Evolutionary conservation across 768 basidiomycete species (phyloP).

Genomic region (Xerocomellus chrysenteron): DNA sequence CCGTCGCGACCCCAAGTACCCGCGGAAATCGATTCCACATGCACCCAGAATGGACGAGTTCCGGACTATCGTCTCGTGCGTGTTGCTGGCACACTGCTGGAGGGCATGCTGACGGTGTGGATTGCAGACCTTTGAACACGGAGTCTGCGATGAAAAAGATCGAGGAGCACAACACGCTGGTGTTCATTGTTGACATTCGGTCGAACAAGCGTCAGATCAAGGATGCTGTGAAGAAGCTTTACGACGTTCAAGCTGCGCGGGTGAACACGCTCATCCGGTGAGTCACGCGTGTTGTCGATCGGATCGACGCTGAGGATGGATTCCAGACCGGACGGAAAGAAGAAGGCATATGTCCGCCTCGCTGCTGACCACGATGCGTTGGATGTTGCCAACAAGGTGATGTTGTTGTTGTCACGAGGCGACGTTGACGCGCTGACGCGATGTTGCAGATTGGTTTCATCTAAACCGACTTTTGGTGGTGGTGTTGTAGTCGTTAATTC

Average conservation of each 20-base stretch:
- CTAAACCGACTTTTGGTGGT: conserved; percentile 39
- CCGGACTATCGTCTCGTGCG: conserved; percentile 88
- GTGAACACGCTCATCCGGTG: conserved; percentile 98
- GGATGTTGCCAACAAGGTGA: conserved; percentile 96
- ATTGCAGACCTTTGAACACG: conserved; percentile 80
- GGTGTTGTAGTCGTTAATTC: background rate
- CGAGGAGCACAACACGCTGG: conserved; percentile 98
- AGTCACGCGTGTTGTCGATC: conserved; percentile 23
- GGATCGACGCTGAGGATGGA: background rate
- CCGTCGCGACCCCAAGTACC: conserved; percentile 84
- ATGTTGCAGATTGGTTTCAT: conserved; percentile 84
- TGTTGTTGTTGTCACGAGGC: conserved; percentile 29
- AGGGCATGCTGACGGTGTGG: background rate
- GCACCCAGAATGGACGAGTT: conserved; percentile 95
- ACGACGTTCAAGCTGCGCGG: conserved; percentile 94
- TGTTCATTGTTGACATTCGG: conserved; percentile 94
- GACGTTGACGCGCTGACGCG: background rate
- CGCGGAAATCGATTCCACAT: conserved; percentile 92
- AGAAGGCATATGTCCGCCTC: conserved; percentile 98
- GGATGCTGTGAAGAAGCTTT: conserved; percentile 99
- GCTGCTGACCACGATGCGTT: conserved; percentile 95
- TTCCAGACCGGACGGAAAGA: conserved; percentile 91
- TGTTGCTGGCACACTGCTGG: conserved; percentile 9
- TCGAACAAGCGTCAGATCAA: conserved; percentile 99
- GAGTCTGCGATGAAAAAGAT: conserved; percentile 99